Conservation (phyloP, 345 rosid species). For the Mangifera indica region DNA sequence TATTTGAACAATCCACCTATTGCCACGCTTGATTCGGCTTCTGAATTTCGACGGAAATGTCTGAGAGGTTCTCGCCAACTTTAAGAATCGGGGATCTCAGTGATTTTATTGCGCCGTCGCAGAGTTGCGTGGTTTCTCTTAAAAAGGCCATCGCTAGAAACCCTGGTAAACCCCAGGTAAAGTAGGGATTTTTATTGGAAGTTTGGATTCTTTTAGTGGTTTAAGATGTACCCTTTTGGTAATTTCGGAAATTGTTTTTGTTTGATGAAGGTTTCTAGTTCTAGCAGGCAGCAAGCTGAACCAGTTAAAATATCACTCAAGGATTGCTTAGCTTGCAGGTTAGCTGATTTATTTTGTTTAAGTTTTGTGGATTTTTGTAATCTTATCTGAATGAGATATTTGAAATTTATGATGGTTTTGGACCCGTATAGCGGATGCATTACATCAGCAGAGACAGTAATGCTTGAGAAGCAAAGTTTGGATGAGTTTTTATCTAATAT, state of each 20-base stretch:
- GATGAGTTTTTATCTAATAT: slow-evolving; percentile 78
- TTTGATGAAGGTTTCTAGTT: slow-evolving; percentile 47
- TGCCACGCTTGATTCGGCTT: background rate
- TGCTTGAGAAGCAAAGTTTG: slow-evolving; percentile 97
- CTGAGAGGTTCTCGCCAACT: slow-evolving; percentile 84
- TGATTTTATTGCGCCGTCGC: slow-evolving; percentile 93
- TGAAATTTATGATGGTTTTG: slow-evolving; percentile 5
- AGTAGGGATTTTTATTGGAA: background rate
- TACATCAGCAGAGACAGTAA: slow-evolving; percentile 88
- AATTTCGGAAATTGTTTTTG: slow-evolving; percentile 8
- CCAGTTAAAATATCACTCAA: slow-evolving; percentile 92
- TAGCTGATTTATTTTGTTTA: background rate
- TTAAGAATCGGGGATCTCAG: slow-evolving; percentile 89
- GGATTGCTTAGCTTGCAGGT: slow-evolving; percentile 99
- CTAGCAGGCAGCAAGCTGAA: slow-evolving; percentile 43
- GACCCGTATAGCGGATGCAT: slow-evolving; percentile 75
- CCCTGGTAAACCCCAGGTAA: slow-evolving; percentile 61
- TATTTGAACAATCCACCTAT: background rate
- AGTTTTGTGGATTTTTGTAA: background rate
- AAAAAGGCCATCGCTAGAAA: slow-evolving; percentile 47
- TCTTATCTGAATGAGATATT: background rate
- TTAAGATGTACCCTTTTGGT: background rate
- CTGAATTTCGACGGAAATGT: slow-evolving; percentile 41
- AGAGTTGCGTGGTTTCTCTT: slow-evolving; percentile 74
- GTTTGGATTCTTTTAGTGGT: background rate